Evolutionary conservation across 257 asterid species (phyloP), one percentile per base, ranked within the genome.

Genomic region (Solanum etuberosum): DNA sequence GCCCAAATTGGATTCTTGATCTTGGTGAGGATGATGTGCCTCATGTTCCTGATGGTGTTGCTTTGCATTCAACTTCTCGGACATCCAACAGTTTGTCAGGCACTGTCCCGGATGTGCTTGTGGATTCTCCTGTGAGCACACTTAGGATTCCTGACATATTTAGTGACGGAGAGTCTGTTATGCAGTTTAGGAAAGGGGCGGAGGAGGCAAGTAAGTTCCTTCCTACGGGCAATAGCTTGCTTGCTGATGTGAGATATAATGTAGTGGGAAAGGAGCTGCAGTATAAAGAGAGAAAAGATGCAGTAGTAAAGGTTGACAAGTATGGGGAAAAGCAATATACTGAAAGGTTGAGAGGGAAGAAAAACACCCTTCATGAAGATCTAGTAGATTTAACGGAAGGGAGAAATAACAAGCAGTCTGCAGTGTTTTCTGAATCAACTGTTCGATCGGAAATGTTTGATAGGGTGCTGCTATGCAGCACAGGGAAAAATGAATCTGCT

Each of bases 141-240:
- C 92, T 92, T 16, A 80, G 73, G 40, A 85, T 92, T 38, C 90
- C 93, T 1, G 94, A 93, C 82, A 88, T 92, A 57, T 91, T 92
- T 48, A 27, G 89, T 31, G 94, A 90, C 65, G 89, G 89, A 86
- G 89, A 89, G 46, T 93, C 98, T 4, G 89, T 91, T 65, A 59
- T 90, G 91, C 95, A 94, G 78, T 95, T 93, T 73, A 89, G 88
- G 87, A 94, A 90, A 82, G 98, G 95, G 35, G 89, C 86, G 18
- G 96, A 94, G 91, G 98, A 93, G 90, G 95, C 97, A 34, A 91
- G 90, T 81, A 94, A 89, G 77, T 95, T 94, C 90, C 95, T 94
- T 87, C 94, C 96, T 59, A 72, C 80, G 42, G 90, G 90, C 38
- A 89, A 90, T 86, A 76, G 88, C 27, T 89, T 92, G 82, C 18